Percentiles rank a stretch among this genome's conserved stretches.
Evolutionary conservation across 2,329 filamentous ascomycete genomes (phyloP).

Genomic region (Colletotrichum spaethianum): DNA sequence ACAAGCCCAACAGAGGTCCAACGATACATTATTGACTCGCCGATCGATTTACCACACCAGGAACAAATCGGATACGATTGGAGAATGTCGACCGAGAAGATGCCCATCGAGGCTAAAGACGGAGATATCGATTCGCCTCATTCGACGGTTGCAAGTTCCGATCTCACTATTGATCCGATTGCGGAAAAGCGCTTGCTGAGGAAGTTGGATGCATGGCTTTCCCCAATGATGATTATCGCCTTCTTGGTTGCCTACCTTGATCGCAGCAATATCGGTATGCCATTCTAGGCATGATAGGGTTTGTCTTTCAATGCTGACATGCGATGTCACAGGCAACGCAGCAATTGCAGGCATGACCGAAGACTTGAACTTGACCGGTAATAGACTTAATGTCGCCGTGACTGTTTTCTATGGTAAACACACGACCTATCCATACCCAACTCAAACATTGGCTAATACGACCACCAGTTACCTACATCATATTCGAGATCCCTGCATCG

Average conservation of each 20-base stretch:
- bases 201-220: constrained; percentile 45
- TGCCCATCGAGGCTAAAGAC: constrained; percentile 26
- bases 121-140: constrained; percentile 24
- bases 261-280: constrained; percentile 45
- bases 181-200: constrained; percentile 44
- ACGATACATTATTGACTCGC: background rate
- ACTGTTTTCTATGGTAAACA: constrained; percentile 60
- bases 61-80: background rate
- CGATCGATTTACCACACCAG: too few relatives aligned
- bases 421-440: constrained; percentile 61
- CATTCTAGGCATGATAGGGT: accelerated
- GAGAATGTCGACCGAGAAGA: constrained; percentile 28
- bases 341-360: constrained; percentile 52
- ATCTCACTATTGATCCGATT: constrained; percentile 19
- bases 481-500: constrained; percentile 55
- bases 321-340: constrained; percentile 46
- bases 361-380: constrained; percentile 50
- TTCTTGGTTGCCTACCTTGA: constrained; percentile 52
- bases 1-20: background rate
- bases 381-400: constrained; percentile 58
- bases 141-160: constrained; percentile 4
- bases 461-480: constrained; percentile 66
- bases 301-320: background rate
- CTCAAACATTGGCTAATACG: constrained; percentile 66
- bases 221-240: constrained; percentile 43